phyloP scores from a whole-genome alignment of 345 rosid species.

The Psidium guajava region DNA sequence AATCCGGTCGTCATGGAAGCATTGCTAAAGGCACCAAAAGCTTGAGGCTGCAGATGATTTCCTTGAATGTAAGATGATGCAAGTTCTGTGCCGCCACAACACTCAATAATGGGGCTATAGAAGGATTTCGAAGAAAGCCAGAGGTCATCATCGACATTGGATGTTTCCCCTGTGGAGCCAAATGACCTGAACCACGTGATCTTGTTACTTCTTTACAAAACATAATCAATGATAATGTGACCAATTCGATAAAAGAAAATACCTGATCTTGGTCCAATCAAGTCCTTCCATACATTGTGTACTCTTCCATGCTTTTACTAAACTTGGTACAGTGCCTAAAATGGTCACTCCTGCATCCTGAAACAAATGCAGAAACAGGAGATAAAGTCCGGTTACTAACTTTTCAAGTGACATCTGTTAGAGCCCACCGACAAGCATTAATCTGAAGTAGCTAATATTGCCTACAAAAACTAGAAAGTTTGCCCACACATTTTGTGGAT shows the following conservation, averaged over 20 bases:
- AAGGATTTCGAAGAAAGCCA: conserved; percentile 86
- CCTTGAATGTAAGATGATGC: conserved; percentile 72
- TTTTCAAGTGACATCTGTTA: not conserved
- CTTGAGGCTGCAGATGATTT: conserved; percentile 67
- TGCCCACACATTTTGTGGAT: not conserved
- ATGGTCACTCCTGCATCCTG: conserved; percentile 84
- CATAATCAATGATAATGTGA: not conserved
- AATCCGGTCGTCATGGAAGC: conserved; percentile 64
- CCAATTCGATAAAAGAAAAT: not conserved
- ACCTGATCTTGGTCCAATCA: conserved; percentile 76
- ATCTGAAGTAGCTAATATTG: not conserved
- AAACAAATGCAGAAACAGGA: not conserved
- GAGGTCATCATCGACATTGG: conserved; percentile 80
- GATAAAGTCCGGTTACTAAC: not conserved
- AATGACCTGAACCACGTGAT: conserved; percentile 27
- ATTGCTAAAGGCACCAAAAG: conserved; percentile 79
- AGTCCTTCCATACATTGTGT: conserved; percentile 58
- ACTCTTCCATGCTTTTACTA: conserved; percentile 81
- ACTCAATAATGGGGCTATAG: conserved; percentile 66
- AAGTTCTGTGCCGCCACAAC: conserved; percentile 90
- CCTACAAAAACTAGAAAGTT: not conserved
- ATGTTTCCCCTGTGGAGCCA: conserved; percentile 72
- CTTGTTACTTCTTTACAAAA: not conserved
- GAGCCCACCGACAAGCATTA: not conserved
- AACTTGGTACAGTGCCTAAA: conserved; percentile 87